Evolutionary conservation across 108 stramenopile species (phyloP), one percentile per base, ranked within the genome.

Genomic region (Chaetoceros tenuissimus): DNA sequence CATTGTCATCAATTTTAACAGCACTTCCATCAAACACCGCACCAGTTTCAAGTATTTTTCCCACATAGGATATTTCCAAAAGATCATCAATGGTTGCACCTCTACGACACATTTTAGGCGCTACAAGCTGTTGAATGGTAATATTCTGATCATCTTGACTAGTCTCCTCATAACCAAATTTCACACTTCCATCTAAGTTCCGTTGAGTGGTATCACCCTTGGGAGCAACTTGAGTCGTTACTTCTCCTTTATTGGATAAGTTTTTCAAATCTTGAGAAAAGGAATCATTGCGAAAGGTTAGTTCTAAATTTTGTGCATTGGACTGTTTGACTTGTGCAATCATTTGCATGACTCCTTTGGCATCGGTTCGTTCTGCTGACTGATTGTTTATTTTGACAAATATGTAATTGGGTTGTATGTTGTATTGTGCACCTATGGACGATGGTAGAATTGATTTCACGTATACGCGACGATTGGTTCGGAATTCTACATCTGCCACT

Each of bases 21-120:
- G 86, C 82, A 22, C 75, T 77, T 27, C 89, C 89, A 59, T 91
- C 89, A 62, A 91, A 91, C 8, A 91, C 71, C 3, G 55, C 62
- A 0, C 84, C 85, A 31, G 81, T 85, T 47, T 91, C 85, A 3
- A 83, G 34, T 18, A 91, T 80, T 29, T 19, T 58, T 19, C 89
- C 89, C 20, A 87, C 34, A 54, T 91, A 91, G 17, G 72, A 75
- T 28, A 91, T 87, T 61, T 91, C 89, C 29, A 91, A 58, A 28
- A 91, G 65, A 61, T 91, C 89, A 59, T 85, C 85, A 8, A 60
- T 70, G 16, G 70, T 61, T 16, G 89, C 81, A 8, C 81, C 77
- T 8, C 83, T 57, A 13, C 55, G 68, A 50, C 89, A 91, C 57
- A 83, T 45, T 63, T 77, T 87, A 8, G 89, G 89, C 18, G 89